Base-by-base conservation (phyloP, 768 basidiomycete genomes). In the Megacollybia marginata region DNA sequence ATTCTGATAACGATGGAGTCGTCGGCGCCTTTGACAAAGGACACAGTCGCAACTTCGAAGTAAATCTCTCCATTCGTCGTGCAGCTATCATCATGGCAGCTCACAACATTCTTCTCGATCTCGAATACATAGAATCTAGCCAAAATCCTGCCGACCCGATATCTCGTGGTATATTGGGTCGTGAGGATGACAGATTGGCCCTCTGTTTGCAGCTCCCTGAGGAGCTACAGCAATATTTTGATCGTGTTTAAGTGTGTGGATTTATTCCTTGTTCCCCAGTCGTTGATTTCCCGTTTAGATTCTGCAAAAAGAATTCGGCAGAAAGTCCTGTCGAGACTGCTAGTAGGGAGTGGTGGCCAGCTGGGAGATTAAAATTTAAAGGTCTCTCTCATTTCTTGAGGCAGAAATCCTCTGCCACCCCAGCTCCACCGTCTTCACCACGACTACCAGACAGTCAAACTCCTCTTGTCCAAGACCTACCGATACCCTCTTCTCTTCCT, bases 1-100 rank as follows among this genome's bases (percentile, higher is more conserved):
- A n/a, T n/a, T 66, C 61, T 0, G 65, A 74, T 48, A 71, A 75
- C 45, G 49, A 57, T 18, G 71, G 65, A 0, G 59, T 67, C 1
- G 62, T 73, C 9, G 62, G 63, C 0, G 62, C 64, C 52, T 11
- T 42, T n/a, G n/a, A n/a, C n/a, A n/a, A n/a, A n/a, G n/a, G n/a
- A n/a, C n/a, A n/a, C n/a, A n/a, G n/a, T n/a, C n/a, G n/a, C n/a
- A n/a, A n/a, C n/a, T n/a, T n/a, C n/a, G n/a, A n/a, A n/a, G n/a
- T n/a, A n/a, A n/a, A n/a, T n/a, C n/a, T n/a, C n/a, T n/a, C n/a
- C n/a, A n/a, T n/a, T n/a, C n/a, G n/a, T n/a, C n/a, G n/a, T 5
- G 49, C 48, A 10, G 52, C 33, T 34, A 44, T 6, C 4, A 42
- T 40, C 15, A 32, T 42, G 36, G 54, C n/a, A 32, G 47, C 48